Evolutionary conservation across 2,329 filamentous ascomycete genomes (phyloP).

Genomic region (Tolypocladium cylindrosporum): DNA sequence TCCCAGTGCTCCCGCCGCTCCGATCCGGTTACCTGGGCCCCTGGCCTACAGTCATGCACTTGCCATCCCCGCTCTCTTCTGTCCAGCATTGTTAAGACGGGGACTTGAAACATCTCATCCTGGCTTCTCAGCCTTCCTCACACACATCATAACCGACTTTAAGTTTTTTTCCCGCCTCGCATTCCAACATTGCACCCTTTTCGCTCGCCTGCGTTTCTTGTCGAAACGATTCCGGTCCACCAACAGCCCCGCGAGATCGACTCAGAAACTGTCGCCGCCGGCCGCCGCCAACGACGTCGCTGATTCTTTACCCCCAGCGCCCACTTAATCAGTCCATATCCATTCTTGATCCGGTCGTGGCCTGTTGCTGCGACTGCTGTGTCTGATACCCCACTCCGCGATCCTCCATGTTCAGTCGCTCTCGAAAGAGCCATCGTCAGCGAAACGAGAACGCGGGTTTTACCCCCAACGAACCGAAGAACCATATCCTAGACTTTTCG

Average conservation of each 20-base stretch:
- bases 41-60: conserved; percentile 4
- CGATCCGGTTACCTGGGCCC: not conserved
- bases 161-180: not conserved
- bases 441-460: conserved; percentile 11
- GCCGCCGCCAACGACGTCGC: not conserved
- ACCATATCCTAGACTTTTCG: conserved; percentile 13
- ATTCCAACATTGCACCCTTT: not conserved
- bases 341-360: not conserved
- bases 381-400: conserved; percentile 7
- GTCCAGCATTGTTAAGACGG: conserved; percentile 7
- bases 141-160: conserved; percentile 2
- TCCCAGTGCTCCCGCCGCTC: not conserved
- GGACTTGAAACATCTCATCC: conserved; percentile 9
- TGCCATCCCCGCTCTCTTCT: conserved; percentile 5
- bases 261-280: not conserved
- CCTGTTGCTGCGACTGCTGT: conserved; percentile 1
- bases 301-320: not conserved
- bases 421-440: conserved; percentile 17
- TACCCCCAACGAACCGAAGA: conserved; percentile 1
- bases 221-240: conserved; percentile 1
- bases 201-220: not conserved
- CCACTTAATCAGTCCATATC: not conserved
- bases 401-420: conserved; percentile 28
- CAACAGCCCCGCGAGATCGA: not conserved
- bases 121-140: not conserved